Percentiles rank a stretch among this genome's conserved stretches.
These are phyloP conservation scores for Solanum bulbocastanum DNA, from an alignment of 257 asterid genomes.

Conservation along the genomic window DNA sequence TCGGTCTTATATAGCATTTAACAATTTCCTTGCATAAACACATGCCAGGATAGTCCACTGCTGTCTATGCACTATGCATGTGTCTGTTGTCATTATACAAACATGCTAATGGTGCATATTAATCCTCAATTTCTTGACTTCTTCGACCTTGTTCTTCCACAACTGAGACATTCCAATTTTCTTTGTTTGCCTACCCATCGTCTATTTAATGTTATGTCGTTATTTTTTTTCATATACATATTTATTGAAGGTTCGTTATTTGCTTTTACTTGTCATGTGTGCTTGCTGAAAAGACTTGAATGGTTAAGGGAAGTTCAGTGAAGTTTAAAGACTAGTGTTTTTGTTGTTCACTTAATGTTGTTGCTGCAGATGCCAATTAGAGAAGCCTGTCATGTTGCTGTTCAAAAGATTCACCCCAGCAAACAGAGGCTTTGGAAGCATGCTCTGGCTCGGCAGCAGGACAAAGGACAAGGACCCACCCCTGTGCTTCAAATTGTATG, in stretches of 20 bases:
- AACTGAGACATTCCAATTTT: neutral
- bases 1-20: neutral
- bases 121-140: neutral
- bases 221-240: neutral
- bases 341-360: neutral
- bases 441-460: slow-evolving; percentile 81
- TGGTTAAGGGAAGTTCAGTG: neutral
- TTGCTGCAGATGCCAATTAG: slow-evolving; percentile 75
- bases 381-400: slow-evolving; percentile 97
- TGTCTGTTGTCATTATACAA: neutral
- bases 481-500: slow-evolving; percentile 94
- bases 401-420: slow-evolving; percentile 78
- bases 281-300: neutral
- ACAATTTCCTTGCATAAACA: neutral
- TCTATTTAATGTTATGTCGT: neutral
- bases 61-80: neutral
- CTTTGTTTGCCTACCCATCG: neutral
- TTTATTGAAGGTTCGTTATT: neutral
- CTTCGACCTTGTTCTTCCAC: neutral
- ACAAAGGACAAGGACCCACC: slow-evolving; percentile 58
- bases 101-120: neutral
- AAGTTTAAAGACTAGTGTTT: neutral
- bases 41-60: neutral
- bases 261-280: neutral
- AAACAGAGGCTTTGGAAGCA: slow-evolving; percentile 98